Conservation (phyloP, 768 basidiomycete species). For the Lentinula aciculospora region DNA sequence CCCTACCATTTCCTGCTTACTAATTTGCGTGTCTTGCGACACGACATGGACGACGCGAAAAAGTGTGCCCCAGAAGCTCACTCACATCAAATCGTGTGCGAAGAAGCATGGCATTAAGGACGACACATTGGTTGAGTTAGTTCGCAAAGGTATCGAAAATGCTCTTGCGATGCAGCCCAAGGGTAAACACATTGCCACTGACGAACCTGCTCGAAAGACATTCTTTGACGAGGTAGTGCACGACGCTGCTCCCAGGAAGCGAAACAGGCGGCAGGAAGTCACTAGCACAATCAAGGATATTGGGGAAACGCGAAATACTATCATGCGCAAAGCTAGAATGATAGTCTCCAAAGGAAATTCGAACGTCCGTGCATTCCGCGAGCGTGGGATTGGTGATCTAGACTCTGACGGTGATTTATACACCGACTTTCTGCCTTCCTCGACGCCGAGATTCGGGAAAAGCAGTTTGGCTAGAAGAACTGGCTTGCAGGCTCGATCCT, state of each 20-base stretch:
- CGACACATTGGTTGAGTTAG: slow-evolving; percentile 48
- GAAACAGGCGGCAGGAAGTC: slow-evolving; percentile 28
- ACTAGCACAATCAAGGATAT: slow-evolving; percentile 39
- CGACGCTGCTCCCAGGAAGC: slow-evolving; percentile 41
- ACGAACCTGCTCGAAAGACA: slow-evolving; percentile 25
- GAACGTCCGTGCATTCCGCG: not conserved
- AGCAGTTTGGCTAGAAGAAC: not conserved
- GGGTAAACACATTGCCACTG: slow-evolving; percentile 15
- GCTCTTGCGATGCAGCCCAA: slow-evolving; percentile 12
- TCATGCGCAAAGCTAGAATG: slow-evolving; percentile 18
- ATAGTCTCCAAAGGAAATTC: slow-evolving; percentile 4
- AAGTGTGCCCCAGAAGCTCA: slow-evolving; percentile 51
- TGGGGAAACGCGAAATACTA: slow-evolving; percentile 39
- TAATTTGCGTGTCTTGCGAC: slow-evolving; percentile 61
- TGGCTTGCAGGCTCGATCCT: not conserved
- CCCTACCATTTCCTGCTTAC: slow-evolving; percentile 42
- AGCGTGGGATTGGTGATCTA: not conserved
- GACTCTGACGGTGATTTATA: not conserved
- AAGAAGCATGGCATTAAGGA: slow-evolving; percentile 49
- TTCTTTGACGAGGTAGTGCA: slow-evolving; percentile 51
- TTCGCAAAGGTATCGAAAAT: slow-evolving; percentile 42
- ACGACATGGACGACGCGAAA: slow-evolving; percentile 68
- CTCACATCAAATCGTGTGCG: slow-evolving; percentile 65
- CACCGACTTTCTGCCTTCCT: slow-evolving; percentile 28
- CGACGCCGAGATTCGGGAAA: slow-evolving; percentile 8